Evolutionary conservation across 345 rosid species (phyloP), one percentile per base, ranked within the genome.

Genomic region (Boechera retrofracta): DNA sequence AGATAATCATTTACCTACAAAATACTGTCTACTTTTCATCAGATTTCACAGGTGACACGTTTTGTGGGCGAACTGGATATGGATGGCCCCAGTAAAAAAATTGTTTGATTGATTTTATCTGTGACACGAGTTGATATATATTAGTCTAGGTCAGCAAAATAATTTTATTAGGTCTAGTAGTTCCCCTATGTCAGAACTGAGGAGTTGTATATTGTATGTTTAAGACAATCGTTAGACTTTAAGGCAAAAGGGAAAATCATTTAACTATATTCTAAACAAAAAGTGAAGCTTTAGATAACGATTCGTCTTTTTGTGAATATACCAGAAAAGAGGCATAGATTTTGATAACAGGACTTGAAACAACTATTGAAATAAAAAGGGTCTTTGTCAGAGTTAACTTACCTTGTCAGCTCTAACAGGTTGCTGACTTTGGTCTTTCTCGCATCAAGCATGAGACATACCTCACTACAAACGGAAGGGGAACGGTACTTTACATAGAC

Each of bases 341-440:
- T 61, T 4, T 52, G 15, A 42, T 61, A 42, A 26, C 24, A 69
- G 47, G 45, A 32, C 39, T 31, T 12, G 60, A 76, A 60, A 41
- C 64, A 24, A 33, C 16, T 32, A 21, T 44, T 64, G 70, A 24
- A 28, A 26, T 28, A 54, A n/a, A 12, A 60, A 59, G 13, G 42
- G 16, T 66, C 6, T 16, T 53, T 61, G 41, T 57, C 67, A 73
- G 60, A 21, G 48, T 39, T 49, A 56, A 68, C 62, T 48, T 51
- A 71, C 24, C 29, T 8, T 69, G 39, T 71, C 66, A 47, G 70
- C 60, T 80, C 33, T 47, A 68, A 69, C 83, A 92, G 98, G 98
- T 94, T 77, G 94, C 95, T 53, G 99, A 95, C 85, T 95, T 94
- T 87, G 98, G 98, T 78, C 86, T 94, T 69, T 94, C 98, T 7